Base-by-base conservation (phyloP, 2,329 filamentous ascomycete species). In the Colletotrichum lentis region DNA sequence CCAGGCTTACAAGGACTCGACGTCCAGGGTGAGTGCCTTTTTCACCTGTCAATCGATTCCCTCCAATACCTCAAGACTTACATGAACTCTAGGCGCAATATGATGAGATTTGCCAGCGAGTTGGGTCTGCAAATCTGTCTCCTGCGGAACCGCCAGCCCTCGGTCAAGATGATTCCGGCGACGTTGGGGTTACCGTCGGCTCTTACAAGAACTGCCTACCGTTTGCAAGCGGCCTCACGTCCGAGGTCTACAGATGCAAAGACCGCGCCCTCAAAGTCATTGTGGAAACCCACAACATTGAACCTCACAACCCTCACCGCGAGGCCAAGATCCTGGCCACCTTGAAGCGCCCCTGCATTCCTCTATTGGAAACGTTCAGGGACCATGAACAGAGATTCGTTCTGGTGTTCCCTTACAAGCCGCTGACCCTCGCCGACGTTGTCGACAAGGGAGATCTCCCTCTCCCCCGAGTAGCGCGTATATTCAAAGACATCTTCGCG, bases 321-420 rank as follows among this genome's bases (percentile, higher is more conserved):
- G 96, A 99, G 81, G 89, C 90, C 60, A 88, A 90, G 71, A 90
- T 98, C 54, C 84, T 99, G 2, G 77, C 78, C 35, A 78, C 82
- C 12, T 82, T 92, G 18, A 83, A 82, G 31, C 84, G 84, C 49
- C 81, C 85, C 2, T 79, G 84, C 64, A 86, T 98, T 64, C 82
- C 87, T 0, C 83, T 99, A 4, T 77, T 94, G 5, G 89, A 93
- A 47, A 89, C 88, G 0, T 94, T 97, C 73, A 84, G 90, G 67
- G 87, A 94, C 68, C 88, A 89, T 53, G 82, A 88, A 59, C 88
- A 91, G 65, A 86, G 86, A 52, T 88, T 96, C 61, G 89, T 96
- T 24, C 83, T 98, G 7, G 91, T 91, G 1, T 96, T 97, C 70
- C 96, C 96, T 0, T 97, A 91, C 77, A 87, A 95, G 82, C 90